Percentiles rank a stretch among this genome's conserved stretches.
Evolutionary conservation across 495 filamentous ascomycete species (phyloP).

Genomic region (Filosporella fistucella): DNA sequence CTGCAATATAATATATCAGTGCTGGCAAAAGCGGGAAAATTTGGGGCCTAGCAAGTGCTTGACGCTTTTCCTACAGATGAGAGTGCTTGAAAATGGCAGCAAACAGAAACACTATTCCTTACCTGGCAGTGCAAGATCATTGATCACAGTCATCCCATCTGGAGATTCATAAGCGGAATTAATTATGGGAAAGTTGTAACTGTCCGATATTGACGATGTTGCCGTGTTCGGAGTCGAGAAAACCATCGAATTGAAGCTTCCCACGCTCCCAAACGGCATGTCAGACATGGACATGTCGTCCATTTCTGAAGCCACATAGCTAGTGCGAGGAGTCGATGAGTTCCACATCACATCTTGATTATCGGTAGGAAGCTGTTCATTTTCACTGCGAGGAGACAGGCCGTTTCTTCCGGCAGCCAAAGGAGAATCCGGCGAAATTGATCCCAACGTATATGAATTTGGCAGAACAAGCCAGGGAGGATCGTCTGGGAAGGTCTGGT

Average conservation of each 20-base stretch:
- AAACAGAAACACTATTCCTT: slow-evolving; percentile 1
- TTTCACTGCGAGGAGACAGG: slow-evolving; percentile 3
- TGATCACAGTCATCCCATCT: neutral
- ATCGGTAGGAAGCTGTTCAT: slow-evolving; percentile 2
- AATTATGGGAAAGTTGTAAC: neutral
- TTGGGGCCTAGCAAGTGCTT: neutral
- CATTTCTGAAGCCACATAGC: neutral
- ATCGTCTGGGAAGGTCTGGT: slow-evolving; percentile 4
- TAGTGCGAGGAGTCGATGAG: neutral
- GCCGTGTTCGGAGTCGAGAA: slow-evolving; percentile 10
- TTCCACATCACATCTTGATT: slow-evolving; percentile 6
- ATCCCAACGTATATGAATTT: slow-evolving; percentile 16
- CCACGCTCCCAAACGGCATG: slow-evolving; percentile 11
- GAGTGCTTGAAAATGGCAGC: neutral
- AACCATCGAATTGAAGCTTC: slow-evolving; percentile 7
- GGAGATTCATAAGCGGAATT: neutral
- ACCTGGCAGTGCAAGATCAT: slow-evolving; percentile 10
- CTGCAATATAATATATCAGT: neutral
- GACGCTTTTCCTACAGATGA: neutral
- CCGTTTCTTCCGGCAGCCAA: slow-evolving; percentile 1
- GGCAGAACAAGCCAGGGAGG: neutral
- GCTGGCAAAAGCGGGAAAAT: neutral
- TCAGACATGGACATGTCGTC: slow-evolving; percentile 6
- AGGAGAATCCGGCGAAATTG: slow-evolving; percentile 8
- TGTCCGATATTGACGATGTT: slow-evolving; percentile 7